Base-by-base conservation (phyloP, 768 basidiomycete genomes). In the Mycena maculata region DNA sequence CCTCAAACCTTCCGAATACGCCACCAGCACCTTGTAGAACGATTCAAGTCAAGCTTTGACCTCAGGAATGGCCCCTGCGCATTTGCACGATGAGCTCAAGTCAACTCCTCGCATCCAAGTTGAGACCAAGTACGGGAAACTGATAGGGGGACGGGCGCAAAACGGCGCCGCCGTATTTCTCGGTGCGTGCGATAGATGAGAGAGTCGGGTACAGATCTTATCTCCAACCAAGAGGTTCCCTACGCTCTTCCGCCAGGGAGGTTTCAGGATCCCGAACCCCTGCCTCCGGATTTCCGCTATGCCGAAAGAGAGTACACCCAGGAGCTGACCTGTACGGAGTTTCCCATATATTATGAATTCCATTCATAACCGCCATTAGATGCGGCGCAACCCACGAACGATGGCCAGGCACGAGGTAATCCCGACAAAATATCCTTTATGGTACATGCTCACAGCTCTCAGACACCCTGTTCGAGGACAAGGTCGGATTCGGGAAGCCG, bases 141-240 rank as follows among this genome's bases (percentile, higher is more conserved):
- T 92, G 25, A 85, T 75, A 25, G 91, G 91, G 13, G 89, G 87
- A 16, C 82, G 87, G 31, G 86, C 90, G 4, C 77, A 72, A 30
- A 92, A 90, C 69, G 89, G 89, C 1, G 81, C 88, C 44, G 87
- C 83, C 7, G 85, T 86, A 22, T 92, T 91, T 74, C 79, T 92
- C 41, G 91, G 91, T 90, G 71, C 27, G 80, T 73, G 23, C 13
- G 12, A 13, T 33, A 4, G 25, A 20, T 18, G 2, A 3, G 4
- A 16, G 20, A 4, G 8, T 15, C 1, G 36, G 2, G 6, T 9
- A 39, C 8, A 36, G 15, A 33, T 65, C 33, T 55, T 60, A 59
- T 36, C 22, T 53, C 33, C 41, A 27, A 50, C 16, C 48, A 36
- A 93, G 91, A 94, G 79, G 80, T 94, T 57, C 91, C 92, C 6